phyloP scores from a whole-genome alignment of 2,329 filamentous ascomycete species.

The Colletotrichum liaoningense region DNA sequence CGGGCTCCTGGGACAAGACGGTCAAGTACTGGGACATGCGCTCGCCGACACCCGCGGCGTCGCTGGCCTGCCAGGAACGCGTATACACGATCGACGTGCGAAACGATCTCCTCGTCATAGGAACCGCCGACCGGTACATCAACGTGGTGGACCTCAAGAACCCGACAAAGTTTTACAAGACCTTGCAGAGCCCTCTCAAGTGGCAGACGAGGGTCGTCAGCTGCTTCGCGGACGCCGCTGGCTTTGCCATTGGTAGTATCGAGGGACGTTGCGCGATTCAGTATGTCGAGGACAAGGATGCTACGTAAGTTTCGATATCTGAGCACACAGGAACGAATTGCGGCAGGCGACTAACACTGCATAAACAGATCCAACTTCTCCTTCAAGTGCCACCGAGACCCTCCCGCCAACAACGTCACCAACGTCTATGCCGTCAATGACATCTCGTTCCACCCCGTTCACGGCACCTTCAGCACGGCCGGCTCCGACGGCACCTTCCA shows the following conservation, averaged over 20 bases:
- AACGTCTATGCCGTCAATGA: conserved; percentile 97
- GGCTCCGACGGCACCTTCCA: conserved; percentile 97
- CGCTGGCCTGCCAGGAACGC: conserved; percentile 77
- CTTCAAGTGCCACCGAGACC: conserved; percentile 97
- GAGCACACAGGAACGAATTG: not conserved
- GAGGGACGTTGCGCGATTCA: conserved; percentile 98
- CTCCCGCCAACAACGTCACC: conserved; percentile 78
- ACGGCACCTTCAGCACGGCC: conserved; percentile 98
- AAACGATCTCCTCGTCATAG: conserved; percentile 88
- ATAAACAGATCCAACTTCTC: conserved; percentile 85
- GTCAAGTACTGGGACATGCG: conserved; percentile 91
- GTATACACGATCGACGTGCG: conserved; percentile 94
- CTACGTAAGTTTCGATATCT: conserved; percentile 61
- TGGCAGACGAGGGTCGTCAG: conserved; percentile 97
- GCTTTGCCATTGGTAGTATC: conserved; percentile 95
- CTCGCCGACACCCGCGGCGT: conserved; percentile 71
- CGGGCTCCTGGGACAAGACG: conserved; percentile 92
- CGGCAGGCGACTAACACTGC: conserved; percentile 19
- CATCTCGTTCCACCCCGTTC: conserved; percentile 96
- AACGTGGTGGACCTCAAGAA: conserved; percentile 93
- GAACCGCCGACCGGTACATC: conserved; percentile 95
- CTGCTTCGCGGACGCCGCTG: conserved; percentile 91
- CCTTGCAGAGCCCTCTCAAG: conserved; percentile 93
- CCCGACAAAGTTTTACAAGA: conserved; percentile 94
- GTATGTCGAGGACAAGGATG: conserved; percentile 96